These are phyloP conservation scores for Hymenoscyphus scutula DNA, from an alignment of 2,329 filamentous ascomycete species.

Conservation along the genomic window DNA sequence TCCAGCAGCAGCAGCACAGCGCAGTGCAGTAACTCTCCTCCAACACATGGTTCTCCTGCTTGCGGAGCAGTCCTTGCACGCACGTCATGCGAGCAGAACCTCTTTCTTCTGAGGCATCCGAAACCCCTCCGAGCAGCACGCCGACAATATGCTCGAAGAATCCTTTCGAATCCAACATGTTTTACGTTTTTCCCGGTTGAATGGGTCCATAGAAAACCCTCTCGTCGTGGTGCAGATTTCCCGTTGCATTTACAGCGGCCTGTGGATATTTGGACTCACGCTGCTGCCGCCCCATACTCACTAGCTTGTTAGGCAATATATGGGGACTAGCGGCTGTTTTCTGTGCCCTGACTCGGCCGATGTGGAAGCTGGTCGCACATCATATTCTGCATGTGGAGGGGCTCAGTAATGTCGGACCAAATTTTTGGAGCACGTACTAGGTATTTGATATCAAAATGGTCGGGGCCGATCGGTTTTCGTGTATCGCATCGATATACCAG, in stretches of 20 bases:
- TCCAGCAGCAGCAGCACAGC: not conserved
- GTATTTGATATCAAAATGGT: not conserved
- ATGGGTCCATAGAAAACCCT: not conserved
- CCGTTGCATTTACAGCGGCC: not conserved
- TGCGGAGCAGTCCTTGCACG: not conserved
- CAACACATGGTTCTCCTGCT: not conserved
- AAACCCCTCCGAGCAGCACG: not conserved
- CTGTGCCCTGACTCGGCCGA: conserved; percentile 1
- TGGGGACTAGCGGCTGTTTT: not conserved
- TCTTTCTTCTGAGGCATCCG: not conserved
- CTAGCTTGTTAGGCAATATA: conserved; percentile 1
- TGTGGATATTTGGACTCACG: not conserved
- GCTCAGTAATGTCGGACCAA: not conserved
- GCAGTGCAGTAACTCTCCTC: not conserved
- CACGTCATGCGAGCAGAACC: not conserved
- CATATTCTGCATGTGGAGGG: conserved; percentile 1
- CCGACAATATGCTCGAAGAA: not conserved
- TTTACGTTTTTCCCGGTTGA: not conserved
- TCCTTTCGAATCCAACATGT: not conserved
- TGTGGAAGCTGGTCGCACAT: conserved; percentile 1
- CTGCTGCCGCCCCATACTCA: conserved; percentile 1
- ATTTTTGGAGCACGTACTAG: not conserved
- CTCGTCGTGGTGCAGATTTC: not conserved
- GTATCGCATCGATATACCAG: not conserved
- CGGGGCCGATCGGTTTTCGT: not conserved